These are phyloP conservation scores for Trypanosoma conorhini DNA, from an alignment of 208 protist genomes.

Conservation along the genomic window DNA sequence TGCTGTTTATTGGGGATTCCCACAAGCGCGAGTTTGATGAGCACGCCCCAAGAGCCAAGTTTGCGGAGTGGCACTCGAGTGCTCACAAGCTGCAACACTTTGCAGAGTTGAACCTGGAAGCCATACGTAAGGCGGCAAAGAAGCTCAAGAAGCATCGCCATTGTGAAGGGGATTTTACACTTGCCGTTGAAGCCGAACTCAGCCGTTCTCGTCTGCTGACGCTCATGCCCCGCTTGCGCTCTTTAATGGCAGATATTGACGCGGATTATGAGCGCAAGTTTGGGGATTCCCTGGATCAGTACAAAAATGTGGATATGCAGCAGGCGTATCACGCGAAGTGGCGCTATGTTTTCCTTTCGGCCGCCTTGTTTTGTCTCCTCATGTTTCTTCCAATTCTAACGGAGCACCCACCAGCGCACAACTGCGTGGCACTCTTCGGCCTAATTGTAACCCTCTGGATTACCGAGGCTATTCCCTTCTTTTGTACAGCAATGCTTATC, in stretches of 20 bases:
- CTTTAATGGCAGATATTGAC: slow-evolving; percentile 61
- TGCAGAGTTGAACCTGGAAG: slow-evolving; percentile 88
- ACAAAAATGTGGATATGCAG: slow-evolving; percentile 66
- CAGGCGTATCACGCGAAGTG: slow-evolving; percentile 80
- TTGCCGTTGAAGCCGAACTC: slow-evolving; percentile 75
- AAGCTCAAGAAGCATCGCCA: slow-evolving; percentile 87
- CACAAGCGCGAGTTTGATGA: slow-evolving; percentile 51
- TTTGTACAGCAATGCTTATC: slow-evolving; percentile 92
- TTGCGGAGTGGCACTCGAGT: slow-evolving; percentile 88
- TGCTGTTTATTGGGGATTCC: slow-evolving; percentile 82
- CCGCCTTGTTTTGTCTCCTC: slow-evolving; percentile 60
- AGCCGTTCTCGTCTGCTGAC: slow-evolving; percentile 69
- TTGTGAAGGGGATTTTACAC: slow-evolving; percentile 68
- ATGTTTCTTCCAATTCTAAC: slow-evolving; percentile 66
- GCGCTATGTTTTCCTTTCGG: slow-evolving; percentile 73
- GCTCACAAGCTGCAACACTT: slow-evolving; percentile 90
- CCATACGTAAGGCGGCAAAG: slow-evolving; percentile 84
- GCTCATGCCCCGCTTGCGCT: slow-evolving; percentile 69
- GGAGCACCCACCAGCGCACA: slow-evolving; percentile 77
- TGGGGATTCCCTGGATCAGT: slow-evolving; percentile 76
- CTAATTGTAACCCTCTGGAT: slow-evolving; percentile 91
- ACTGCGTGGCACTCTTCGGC: slow-evolving; percentile 88
- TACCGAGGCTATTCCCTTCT: slow-evolving; percentile 92
- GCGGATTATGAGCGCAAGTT: slow-evolving; percentile 89
- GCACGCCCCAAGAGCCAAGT: slow-evolving; percentile 73